Conservation (phyloP, 208 protist genomes). For the Crithidia thermophila region DNA sequence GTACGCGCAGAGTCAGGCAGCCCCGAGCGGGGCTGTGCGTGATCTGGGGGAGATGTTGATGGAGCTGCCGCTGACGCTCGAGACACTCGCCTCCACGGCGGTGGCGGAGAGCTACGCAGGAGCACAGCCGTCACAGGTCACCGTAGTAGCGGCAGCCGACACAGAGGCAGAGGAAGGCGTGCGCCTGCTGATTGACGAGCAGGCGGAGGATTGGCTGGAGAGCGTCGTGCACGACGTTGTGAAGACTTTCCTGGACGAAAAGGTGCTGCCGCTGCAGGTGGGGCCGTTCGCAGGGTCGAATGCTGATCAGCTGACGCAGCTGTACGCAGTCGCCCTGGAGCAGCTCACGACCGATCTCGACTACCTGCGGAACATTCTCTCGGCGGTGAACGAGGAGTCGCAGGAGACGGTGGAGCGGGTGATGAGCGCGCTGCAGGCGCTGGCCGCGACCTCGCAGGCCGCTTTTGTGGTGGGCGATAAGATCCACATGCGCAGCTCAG, state of each 20-base stretch:
- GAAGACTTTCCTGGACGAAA: slow-evolving; percentile 51
- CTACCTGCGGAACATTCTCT: slow-evolving; percentile 76
- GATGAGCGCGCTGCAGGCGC: slow-evolving; percentile 40
- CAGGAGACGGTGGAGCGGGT: slow-evolving; percentile 53
- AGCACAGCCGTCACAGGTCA: neutral
- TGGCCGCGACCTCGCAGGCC: slow-evolving; percentile 15
- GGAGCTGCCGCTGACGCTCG: slow-evolving; percentile 76
- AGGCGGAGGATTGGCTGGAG: slow-evolving; percentile 63
- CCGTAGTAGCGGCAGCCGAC: neutral
- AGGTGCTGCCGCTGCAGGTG: slow-evolving; percentile 52
- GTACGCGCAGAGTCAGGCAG: slow-evolving; percentile 41
- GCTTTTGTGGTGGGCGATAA: slow-evolving; percentile 19
- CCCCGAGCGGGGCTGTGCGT: slow-evolving; percentile 58
- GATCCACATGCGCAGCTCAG: neutral
- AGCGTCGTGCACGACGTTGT: slow-evolving; percentile 63
- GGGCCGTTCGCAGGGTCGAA: slow-evolving; percentile 21
- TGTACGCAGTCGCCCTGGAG: slow-evolving; percentile 46
- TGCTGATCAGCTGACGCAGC: neutral
- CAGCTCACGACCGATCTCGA: slow-evolving; percentile 72
- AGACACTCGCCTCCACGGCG: slow-evolving; percentile 42
- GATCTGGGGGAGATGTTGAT: slow-evolving; percentile 82
- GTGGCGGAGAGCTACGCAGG: slow-evolving; percentile 10
- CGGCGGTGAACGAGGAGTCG: slow-evolving; percentile 76
- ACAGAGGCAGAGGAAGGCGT: slow-evolving; percentile 27
- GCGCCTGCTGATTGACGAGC: slow-evolving; percentile 58